Base-by-base conservation (phyloP, 495 filamentous ascomycete species). In the Clohesyomyces aquaticus region DNA sequence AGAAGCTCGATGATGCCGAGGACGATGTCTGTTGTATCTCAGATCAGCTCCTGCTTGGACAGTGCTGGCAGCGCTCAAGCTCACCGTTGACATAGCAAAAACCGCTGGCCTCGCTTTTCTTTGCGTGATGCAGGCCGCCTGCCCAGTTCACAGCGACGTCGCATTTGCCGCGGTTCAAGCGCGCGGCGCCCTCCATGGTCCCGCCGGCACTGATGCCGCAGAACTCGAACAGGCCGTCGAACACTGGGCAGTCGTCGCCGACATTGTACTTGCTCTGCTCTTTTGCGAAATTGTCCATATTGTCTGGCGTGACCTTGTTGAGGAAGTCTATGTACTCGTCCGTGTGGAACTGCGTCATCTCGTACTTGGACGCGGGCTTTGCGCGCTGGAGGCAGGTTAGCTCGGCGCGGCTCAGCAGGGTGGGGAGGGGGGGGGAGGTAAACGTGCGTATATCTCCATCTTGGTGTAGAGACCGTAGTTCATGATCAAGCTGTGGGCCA, bases 341-440 rank as follows among this genome's bases (percentile, higher is more conserved):
- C 8, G 94, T 97, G 76, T 99, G 94, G 73, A 98, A 99, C 74
- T 98, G 95, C 58, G 94, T 97, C 94, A 99, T 99, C 73, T 99
- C 94, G 66, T 89, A 88, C 60, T 90, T 91, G 26, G 91, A 93
- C 16, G 94, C 94, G 10, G 94, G 94, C 80, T 99, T 99, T 43
- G 94, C 94, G 69, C 94, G 91, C 93, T 97, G 70, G 61, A 32
- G 22, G 14, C 55, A 48, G 49, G 60, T 80, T 54, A 67, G 64
- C 29, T 52, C 23, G 18, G n/a, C n/a, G n/a, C 9, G 45, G 14
- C n/a, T n/a, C 22, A 55, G 46, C 19, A 47, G 21, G 16, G 11
- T 29, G 4, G 18, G 26, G 21, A 9, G 41, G 11, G 26, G 26
- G 41, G 21, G 18, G 57, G 25, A 43, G 32, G 23, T 10, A 12